Evolutionary conservation across 805 yeast genomes (phyloP).

Genomic region (Hagleromyces aurorensis): DNA sequence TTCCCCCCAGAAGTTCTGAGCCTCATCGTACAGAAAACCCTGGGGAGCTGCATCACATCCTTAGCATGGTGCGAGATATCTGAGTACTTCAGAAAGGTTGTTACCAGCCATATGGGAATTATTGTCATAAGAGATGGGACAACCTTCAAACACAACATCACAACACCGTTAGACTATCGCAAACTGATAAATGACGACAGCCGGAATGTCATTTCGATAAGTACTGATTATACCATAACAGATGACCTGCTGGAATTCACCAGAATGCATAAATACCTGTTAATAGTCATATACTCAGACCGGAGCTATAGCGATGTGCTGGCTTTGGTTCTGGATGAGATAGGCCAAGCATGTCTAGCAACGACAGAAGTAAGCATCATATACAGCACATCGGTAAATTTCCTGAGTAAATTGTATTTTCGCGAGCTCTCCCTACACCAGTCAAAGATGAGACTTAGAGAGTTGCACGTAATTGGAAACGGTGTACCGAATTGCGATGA

Average conservation of each 20-base stretch:
- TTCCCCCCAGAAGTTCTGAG: constrained; percentile 25
- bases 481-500: constrained; percentile 1
- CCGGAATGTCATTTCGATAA: constrained; percentile 10
- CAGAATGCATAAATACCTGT: constrained; percentile 7
- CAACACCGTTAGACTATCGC: constrained; percentile 10
- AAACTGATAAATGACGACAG: constrained; percentile 8
- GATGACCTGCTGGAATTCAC: constrained; percentile 8
- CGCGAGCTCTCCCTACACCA: constrained; percentile 12
- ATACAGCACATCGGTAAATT: constrained; percentile 19
- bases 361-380: constrained; percentile 18
- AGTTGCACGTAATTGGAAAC: constrained; percentile 22
- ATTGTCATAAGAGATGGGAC: constrained; percentile 17
- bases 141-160: neutral
- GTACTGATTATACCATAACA: constrained; percentile 10
- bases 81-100: constrained; percentile 8
- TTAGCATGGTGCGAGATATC: constrained; percentile 21
- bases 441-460: constrained; percentile 14
- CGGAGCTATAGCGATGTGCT: constrained; percentile 20
- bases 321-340: constrained; percentile 8
- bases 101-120: constrained; percentile 17
- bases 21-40: constrained; percentile 16
- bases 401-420: constrained; percentile 24
- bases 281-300: constrained; percentile 19
- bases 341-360: constrained; percentile 6
- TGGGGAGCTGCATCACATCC: constrained; percentile 19